phyloP scores from a whole-genome alignment of 2,329 filamentous ascomycete species.

The Pestalotiopsis sp. region DNA sequence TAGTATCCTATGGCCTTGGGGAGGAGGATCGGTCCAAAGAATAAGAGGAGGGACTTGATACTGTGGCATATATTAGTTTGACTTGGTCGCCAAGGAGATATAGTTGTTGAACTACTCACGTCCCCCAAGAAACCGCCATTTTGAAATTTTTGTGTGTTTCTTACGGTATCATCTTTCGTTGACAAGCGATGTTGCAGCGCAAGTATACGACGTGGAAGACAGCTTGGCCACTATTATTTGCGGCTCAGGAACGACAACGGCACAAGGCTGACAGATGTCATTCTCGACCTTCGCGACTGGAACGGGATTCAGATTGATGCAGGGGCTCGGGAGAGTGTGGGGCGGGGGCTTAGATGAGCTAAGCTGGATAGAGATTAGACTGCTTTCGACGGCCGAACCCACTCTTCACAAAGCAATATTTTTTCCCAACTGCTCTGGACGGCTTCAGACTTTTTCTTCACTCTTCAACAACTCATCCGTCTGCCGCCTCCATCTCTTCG shows the following conservation, averaged over 20 bases:
- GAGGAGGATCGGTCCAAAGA: slow-evolving; percentile 71
- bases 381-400: background rate
- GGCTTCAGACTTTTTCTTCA: background rate
- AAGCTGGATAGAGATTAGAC: background rate
- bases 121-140: slow-evolving; percentile 15
- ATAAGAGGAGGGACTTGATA: slow-evolving; percentile 55
- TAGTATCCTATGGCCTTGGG: slow-evolving; percentile 67
- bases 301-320: background rate
- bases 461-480: background rate
- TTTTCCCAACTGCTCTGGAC: background rate
- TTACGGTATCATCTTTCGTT: background rate
- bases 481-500: background rate
- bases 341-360: background rate
- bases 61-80: slow-evolving; percentile 29
- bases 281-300: background rate
- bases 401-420: background rate
- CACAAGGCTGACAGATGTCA: slow-evolving; percentile 12
- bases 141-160: background rate
- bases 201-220: background rate
- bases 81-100: too few relatives aligned
- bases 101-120: slow-evolving; percentile 10
- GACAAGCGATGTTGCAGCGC: background rate
- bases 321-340: background rate
- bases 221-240: background rate
- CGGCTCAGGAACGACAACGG: background rate